A percentile compares a stretch with the other conserved stretches of the same genome.
phyloP scores from a whole-genome alignment of 2,329 filamentous ascomycete species.

The Verticillium nubilum region DNA sequence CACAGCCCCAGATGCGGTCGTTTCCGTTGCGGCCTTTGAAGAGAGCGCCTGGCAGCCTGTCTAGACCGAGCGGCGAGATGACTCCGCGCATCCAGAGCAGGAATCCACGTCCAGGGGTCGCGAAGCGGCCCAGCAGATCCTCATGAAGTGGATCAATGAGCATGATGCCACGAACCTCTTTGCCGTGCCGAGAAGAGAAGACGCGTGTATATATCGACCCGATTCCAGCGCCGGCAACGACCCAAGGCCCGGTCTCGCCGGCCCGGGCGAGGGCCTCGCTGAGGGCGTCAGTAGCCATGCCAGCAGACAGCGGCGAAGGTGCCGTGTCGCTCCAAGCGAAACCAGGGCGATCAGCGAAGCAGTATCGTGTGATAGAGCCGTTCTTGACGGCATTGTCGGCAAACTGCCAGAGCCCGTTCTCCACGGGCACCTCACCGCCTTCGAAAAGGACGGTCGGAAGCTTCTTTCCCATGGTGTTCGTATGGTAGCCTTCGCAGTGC shows the following conservation, averaged over 20 bases:
- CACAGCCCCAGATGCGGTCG: constrained; percentile 79
- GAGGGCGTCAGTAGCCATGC: constrained; percentile 84
- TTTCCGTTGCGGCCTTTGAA: constrained; percentile 74
- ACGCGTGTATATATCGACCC: constrained; percentile 87
- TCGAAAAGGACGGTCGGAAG: constrained; percentile 83
- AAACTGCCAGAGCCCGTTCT: constrained; percentile 74
- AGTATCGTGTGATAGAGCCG: constrained; percentile 81
- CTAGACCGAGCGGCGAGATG: constrained; percentile 79
- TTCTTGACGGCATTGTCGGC: constrained; percentile 71
- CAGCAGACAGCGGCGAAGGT: constrained; percentile 86
- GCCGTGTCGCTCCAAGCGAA: constrained; percentile 85
- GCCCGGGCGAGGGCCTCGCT: constrained; percentile 78
- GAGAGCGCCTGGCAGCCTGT: constrained; percentile 72
- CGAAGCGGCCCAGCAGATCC: constrained; percentile 67
- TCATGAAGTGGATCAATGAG: constrained; percentile 89
- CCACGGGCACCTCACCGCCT: constrained; percentile 73
- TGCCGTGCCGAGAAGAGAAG: constrained; percentile 77
- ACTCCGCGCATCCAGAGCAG: constrained; percentile 80
- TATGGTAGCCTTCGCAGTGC: constrained; percentile 73
- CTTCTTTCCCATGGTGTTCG: constrained; percentile 45
- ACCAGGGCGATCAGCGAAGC: constrained; percentile 91
- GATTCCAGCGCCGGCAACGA: constrained; percentile 79
- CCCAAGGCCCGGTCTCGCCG: constrained; percentile 82
- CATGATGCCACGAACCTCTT: constrained; percentile 70
- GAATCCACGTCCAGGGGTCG: constrained; percentile 67